Percentiles rank a stretch among this genome's conserved stretches.
phyloP scores from a whole-genome alignment of 805 yeast species.

The Pichia thaimueangensis region DNA sequence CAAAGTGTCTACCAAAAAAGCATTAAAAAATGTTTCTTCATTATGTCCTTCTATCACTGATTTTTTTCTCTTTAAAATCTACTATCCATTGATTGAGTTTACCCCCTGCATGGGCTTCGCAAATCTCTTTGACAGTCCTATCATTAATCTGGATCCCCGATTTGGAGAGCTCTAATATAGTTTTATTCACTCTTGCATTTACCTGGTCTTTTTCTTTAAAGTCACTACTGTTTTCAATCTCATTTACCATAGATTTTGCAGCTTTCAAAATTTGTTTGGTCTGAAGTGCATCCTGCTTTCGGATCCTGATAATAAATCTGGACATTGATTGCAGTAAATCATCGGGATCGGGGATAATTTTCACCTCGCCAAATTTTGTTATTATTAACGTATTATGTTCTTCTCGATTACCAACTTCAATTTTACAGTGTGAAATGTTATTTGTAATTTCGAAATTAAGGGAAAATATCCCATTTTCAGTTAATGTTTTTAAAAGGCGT shows the following conservation, averaged over 20 bases:
- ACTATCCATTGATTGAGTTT: slow-evolving; percentile 25
- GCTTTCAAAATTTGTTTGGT: slow-evolving; percentile 13
- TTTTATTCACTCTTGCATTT: slow-evolving; percentile 12
- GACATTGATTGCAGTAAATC: slow-evolving; percentile 22
- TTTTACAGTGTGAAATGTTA: background rate
- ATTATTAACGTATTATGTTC: slow-evolving; percentile 18
- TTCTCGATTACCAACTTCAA: slow-evolving; percentile 17
- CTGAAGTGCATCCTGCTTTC: slow-evolving; percentile 20
- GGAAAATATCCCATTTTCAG: slow-evolving; percentile 25
- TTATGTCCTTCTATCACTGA: slow-evolving; percentile 23
- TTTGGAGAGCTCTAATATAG: slow-evolving; percentile 20
- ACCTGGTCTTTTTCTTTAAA: too few relatives aligned
- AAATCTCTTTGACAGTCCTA: slow-evolving; percentile 16
- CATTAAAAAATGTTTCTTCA: too few relatives aligned
- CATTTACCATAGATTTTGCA: slow-evolving; percentile 14
- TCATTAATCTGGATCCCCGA: slow-evolving; percentile 21
- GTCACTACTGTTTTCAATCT: background rate
- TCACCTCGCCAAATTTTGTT: slow-evolving; percentile 16
- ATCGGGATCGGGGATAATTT: slow-evolving; percentile 26
- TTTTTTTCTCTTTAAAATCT: slow-evolving; percentile 22
- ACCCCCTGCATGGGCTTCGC: slow-evolving; percentile 22
- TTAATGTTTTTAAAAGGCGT: slow-evolving; percentile 22
- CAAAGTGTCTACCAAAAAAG: too few relatives aligned
- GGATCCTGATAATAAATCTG: slow-evolving; percentile 22
- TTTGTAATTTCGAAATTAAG: slow-evolving; percentile 11